Evolutionary conservation across 1,284 basidiomycete genomes (phyloP), one percentile per base, ranked within the genome.

Genomic region (Tylopilus orsonianus): DNA sequence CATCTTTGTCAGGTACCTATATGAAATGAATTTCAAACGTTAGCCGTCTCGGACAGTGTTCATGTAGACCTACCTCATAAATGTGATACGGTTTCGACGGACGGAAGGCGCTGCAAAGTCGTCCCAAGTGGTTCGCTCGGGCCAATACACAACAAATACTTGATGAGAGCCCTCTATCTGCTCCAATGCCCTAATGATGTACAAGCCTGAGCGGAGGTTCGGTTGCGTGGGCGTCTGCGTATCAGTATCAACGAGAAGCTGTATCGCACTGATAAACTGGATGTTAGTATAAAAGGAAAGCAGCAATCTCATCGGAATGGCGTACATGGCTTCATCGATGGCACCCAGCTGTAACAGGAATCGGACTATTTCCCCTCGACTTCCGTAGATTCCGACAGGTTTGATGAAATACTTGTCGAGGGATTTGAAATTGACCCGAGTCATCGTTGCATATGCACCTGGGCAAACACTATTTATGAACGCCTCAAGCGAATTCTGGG

Each of bases 91-190:
- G 59, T 82, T 84, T 1, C 76, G 69, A 20, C 68, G 57, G 33
- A 79, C 71, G 4, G 78, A 68, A 0, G 72, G 67, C 1, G 65
- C 44, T 0, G 75, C 73, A 26, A 70, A 64, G 59, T 82, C 78
- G 24, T 77, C 65, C 82, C 83, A 85, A 0, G 81, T 84, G 0
- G 67, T 71, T 30, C 79, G 71, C 54, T 85, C 78, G 0, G 81
- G 82, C 81, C 82, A 85, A 49, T 79, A 82, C 5, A 85, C 55
- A 18, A 79, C 70, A 48, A 74, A 79, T 1, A 77, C 37, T 20
- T 68, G 59, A 32, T 66, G 56, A 12, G 52, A 23, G 1, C 24
- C 32, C 9, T 47, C 46, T 14, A 51, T 19, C 14, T 49, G 34
- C 13, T 30, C 38, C 4, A 52, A 41, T 3, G 56, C 41, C 3